Evolutionary conservation across 176 grass and related monocot species (phyloP), one percentile per base, ranked within the genome.

Genomic region (Eragrostis curvula): DNA sequence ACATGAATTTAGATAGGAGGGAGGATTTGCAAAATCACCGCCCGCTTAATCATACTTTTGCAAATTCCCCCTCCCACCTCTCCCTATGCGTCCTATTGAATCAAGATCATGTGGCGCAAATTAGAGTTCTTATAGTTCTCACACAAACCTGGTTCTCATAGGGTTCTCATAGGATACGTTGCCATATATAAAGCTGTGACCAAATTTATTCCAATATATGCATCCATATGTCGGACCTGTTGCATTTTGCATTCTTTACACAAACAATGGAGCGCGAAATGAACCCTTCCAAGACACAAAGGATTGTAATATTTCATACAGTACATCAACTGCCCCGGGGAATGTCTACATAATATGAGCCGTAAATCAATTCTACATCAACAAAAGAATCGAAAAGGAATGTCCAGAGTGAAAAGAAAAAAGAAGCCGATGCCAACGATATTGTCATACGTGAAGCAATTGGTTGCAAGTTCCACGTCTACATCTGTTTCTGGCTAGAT

Each of bases 401-500:
- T 66, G 13, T 77, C 49, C 29, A 32, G 30, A 5, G n/a, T n/a
- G n/a, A n/a, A 20, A 50, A 24, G 7, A 66, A 72, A 66, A 3
- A 6, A 82, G 72, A n/a, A 60, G 41, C 17, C 68, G 30, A 73
- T 73, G 50, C 50, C 49, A 18, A 74, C 57, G 14, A 70, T 65
- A 62, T 28, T 52, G 59, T 47, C 16, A n/a, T 56, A 75, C 60
- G 65, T 41, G 66, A 87, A 25, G 16, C n/a, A 42, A 75, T 8
- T 64, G 44, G 28, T 17, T 28, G 56, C 12, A 53, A 41, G 71
- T 14, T 76, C 62, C 8, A 64, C 58, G 30, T 45, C 64, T 76
- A 82, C 2, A 20, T 79, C 84, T 82, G 78, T 85, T 89, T 83
- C 56, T 90, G 73, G 58, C 68, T 86, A 24, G 81, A 79, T 45